A percentile compares a stretch with the other conserved stretches of the same genome.
Evolutionary conservation across 2,329 filamentous ascomycete species (phyloP).

Genomic region (Pestalotiopsis sp.): DNA sequence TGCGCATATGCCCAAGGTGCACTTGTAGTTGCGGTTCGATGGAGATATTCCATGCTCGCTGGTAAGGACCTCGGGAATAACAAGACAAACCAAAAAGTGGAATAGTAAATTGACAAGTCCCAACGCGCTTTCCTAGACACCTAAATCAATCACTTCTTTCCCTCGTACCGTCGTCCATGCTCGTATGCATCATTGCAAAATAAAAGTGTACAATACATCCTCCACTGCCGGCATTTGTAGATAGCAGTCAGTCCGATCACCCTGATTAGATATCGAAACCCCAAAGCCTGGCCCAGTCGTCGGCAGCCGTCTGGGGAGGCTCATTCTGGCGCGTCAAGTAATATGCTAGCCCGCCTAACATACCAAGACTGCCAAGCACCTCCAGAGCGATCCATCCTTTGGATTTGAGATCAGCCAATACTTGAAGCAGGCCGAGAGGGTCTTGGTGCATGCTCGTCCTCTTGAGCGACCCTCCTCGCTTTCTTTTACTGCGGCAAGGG

Average conservation of each 20-base stretch:
- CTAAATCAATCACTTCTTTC: background rate
- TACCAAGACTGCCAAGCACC: constrained; percentile 70
- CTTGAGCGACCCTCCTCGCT: constrained; percentile 14
- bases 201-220: too few species aligned
- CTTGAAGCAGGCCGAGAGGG: constrained; percentile 74
- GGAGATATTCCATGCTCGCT: too few species aligned
- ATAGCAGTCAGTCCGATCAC: background rate
- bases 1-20: too few species aligned
- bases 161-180: background rate
- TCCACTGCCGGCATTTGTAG: too few species aligned
- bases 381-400: constrained; percentile 70
- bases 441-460: constrained; percentile 56
- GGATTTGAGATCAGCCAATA: constrained; percentile 65
- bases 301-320: constrained; percentile 21
- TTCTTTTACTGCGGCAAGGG: constrained; percentile 41
- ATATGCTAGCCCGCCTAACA: constrained; percentile 71
- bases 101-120: background rate
- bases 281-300: constrained; percentile 30
- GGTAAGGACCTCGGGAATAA: too few species aligned
- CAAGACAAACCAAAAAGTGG: too few species aligned
- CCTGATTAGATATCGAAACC: constrained; percentile 22
- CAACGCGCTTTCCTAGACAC: background rate
- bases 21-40: too few species aligned
- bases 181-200: background rate
- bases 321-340: constrained; percentile 45